These are phyloP conservation scores for Stagonosporopsis rhizophila DNA, from an alignment of 2,329 filamentous ascomycete genomes.

Conservation along the genomic window DNA sequence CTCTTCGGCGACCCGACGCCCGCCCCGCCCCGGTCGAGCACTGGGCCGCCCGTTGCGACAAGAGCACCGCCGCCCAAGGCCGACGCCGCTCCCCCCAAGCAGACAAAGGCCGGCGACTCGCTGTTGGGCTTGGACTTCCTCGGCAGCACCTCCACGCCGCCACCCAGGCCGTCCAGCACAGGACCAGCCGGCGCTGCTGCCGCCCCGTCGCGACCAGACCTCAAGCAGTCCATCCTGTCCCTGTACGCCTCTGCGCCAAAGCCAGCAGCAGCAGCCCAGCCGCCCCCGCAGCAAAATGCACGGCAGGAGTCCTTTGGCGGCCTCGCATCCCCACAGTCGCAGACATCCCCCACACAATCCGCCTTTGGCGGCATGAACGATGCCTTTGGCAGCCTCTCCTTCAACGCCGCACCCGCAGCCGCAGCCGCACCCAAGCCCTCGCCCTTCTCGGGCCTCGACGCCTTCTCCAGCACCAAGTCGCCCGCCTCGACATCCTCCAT, in stretches of 20 bases:
- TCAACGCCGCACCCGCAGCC: conserved; percentile 55
- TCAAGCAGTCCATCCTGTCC: conserved; percentile 97
- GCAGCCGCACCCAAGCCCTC: conserved; percentile 62
- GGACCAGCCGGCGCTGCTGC: conserved; percentile 62
- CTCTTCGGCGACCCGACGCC: conserved; percentile 80
- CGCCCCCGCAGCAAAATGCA: conserved; percentile 59
- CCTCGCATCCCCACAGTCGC: conserved; percentile 55
- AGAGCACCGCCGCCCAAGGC: conserved; percentile 68
- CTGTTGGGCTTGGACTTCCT: conserved; percentile 93
- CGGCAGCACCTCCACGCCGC: conserved; percentile 71
- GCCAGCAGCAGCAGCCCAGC: conserved; percentile 72
- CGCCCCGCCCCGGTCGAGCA: conserved; percentile 73
- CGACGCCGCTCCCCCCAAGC: conserved; percentile 64
- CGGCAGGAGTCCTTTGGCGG: conserved; percentile 57
- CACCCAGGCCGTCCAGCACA: conserved; percentile 79
- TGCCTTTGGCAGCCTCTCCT: conserved; percentile 77
- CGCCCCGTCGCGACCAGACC: conserved; percentile 81
- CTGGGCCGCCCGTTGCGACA: conserved; percentile 66
- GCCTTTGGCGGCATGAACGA: conserved; percentile 75
- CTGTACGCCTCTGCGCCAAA: conserved; percentile 87
- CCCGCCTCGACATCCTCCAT: conserved; percentile 57
- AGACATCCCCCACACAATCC: conserved; percentile 49
- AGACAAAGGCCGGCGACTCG: conserved; percentile 80
- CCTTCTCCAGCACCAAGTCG: conserved; percentile 55
- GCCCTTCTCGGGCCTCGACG: conserved; percentile 69